Evolutionary conservation across 1,139 yeast genomes (phyloP).

Genomic region (Pichia sp.): DNA sequence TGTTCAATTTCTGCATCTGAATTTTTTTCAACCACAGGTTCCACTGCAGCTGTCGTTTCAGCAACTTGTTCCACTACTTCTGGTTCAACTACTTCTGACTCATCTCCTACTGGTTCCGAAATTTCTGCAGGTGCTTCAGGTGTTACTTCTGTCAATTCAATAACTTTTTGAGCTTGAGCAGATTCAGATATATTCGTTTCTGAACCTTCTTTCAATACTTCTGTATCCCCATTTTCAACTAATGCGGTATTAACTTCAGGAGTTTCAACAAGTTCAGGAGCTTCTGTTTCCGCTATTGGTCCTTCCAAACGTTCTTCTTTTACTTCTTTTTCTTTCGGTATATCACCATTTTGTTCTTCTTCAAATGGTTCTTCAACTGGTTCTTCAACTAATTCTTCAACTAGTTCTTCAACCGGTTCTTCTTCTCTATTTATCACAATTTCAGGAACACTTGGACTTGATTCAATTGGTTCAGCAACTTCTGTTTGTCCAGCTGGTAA

Average conservation of each 20-base stretch:
- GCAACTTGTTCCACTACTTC: neutral
- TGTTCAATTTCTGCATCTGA: conserved; percentile 9
- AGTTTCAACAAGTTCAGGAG: neutral
- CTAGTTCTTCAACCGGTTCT: conserved; percentile 12
- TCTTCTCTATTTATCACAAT: too few species aligned
- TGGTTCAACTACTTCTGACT: neutral
- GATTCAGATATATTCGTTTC: too few species aligned
- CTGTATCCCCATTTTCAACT: neutral
- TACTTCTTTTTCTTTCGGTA: neutral
- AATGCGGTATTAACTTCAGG: neutral
- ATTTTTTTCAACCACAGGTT: neutral
- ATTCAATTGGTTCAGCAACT: conserved; percentile 1
- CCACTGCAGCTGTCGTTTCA: conserved; percentile 6
- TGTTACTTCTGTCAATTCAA: neutral
- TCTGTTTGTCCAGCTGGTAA: neutral
- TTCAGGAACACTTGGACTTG: too few species aligned
- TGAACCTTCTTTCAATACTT: too few species aligned
- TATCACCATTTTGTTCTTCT: neutral
- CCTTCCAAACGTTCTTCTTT: neutral
- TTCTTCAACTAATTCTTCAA: conserved; percentile 7
- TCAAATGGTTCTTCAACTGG: conserved; percentile 1
- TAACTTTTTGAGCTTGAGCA: neutral
- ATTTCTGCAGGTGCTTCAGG: neutral
- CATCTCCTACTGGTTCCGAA: neutral
- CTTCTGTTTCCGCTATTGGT: neutral